Evolutionary conservation across 192 early-diverging fungal genomes (phyloP), one percentile per base, ranked within the genome.

Genomic region (Gaertneriomyces sp.): DNA sequence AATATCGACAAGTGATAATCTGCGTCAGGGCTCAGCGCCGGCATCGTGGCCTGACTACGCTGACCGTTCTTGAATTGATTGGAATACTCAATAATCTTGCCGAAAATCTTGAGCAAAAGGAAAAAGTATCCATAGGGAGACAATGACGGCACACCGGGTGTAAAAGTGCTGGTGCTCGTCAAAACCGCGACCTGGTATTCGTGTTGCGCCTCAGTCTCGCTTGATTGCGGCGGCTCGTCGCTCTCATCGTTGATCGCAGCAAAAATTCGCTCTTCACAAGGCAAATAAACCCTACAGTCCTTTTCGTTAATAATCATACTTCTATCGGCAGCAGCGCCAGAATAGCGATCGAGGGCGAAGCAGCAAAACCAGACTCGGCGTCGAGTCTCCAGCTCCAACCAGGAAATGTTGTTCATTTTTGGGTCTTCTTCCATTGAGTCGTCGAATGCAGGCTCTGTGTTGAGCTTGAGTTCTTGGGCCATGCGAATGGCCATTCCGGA

Each of bases 401-500:
- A 81, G 2, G 55, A 56, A 33, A 33, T 33, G 25, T 33, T 33
- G 25, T 33, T 33, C 25, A 33, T 33, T 33, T 33, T 33, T 1
- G 25, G 25, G 25, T 33, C 25, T 33, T 33, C 25, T 33, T 33
- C 25, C 38, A 78, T 19, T 6, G 45, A 38, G 0, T 63, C 53
- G 39, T 75, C 74, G 44, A 74, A 60, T 6, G 73, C 74, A 4
- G 69, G 64, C 19, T 79, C 74, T 1, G 64, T 52, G 62, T 73
- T 74, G 1, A 76, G 71, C 45, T 71, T 73, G 16, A 81, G 55
- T 53, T 76, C 74, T 41, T 76, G 68, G 7, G 78, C 65, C 74
- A 79, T 79, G 12, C 76, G 42, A 16, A 81, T 76, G 1, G 79
- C 79, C 77, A 79, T 79, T 50, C 74, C 76, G 6, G 75, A 74